Percentiles rank a stretch among this genome's conserved stretches.
phyloP scores from a whole-genome alignment of 1,284 basidiomycete species.

The Coniophora puteana region DNA sequence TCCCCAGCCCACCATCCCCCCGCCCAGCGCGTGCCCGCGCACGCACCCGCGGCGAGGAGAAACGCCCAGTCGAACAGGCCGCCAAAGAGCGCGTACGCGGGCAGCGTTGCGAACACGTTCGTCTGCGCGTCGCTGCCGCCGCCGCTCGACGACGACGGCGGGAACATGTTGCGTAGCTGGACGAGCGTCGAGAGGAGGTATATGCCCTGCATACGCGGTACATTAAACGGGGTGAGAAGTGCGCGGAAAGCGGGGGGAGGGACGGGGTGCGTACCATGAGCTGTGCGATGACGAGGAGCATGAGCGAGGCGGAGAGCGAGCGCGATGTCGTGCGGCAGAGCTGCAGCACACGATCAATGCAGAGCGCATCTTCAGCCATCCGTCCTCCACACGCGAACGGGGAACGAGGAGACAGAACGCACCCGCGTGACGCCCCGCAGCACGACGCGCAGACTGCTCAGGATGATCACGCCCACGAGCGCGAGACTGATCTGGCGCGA shows the following conservation, averaged over 20 bases:
- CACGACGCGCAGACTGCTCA: slow-evolving; percentile 65
- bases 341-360: slow-evolving; percentile 26
- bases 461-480: slow-evolving; percentile 69
- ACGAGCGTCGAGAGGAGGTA: slow-evolving; percentile 76
- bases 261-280: slow-evolving; percentile 55
- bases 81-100: slow-evolving; percentile 70
- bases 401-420: slow-evolving; percentile 19
- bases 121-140: slow-evolving; percentile 20
- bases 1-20: slow-evolving; percentile 25
- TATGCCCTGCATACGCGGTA: slow-evolving; percentile 48
- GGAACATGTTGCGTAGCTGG: slow-evolving; percentile 74
- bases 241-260: slow-evolving; percentile 1
- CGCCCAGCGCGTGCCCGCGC: slow-evolving; percentile 47
- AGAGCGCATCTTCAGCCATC: background rate
- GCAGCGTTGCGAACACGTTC: slow-evolving; percentile 72
- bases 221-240: background rate
- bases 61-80: slow-evolving; percentile 71
- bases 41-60: slow-evolving; percentile 48
- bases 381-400: background rate
- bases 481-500: slow-evolving; percentile 66
- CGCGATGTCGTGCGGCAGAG: slow-evolving; percentile 61
- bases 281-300: slow-evolving; percentile 71
- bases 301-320: slow-evolving; percentile 64
- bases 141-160: slow-evolving; percentile 37
- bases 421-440: slow-evolving; percentile 63